Base-by-base conservation (phyloP, 2,329 filamentous ascomycete species). In the Fusarium concolor region DNA sequence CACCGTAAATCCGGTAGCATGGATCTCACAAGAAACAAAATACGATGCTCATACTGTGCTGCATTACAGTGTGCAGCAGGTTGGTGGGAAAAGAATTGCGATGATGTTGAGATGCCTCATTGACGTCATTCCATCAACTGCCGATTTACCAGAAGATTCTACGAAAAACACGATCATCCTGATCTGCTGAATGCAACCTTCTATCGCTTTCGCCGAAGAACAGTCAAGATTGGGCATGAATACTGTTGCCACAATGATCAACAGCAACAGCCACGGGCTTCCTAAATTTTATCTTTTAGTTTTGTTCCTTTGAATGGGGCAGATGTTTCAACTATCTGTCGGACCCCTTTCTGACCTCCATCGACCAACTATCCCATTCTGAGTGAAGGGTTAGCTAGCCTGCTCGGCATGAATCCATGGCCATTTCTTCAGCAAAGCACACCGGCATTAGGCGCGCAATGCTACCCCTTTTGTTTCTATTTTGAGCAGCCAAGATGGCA, bases 121-220 rank as follows among this genome's bases (percentile, higher is more conserved):
- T 74, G 66, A 74, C 71, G 71, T 74, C 68, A 73, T 65, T 26
- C 5, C 15, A 6, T 14, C 10, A 28, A 49, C 39, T 42, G 20
- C 42, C 49, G 24, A 5, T 24, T 22, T 35, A 10, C 66, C 6
- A 49, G 66, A 67, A 67, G 46, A 33, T 67, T 67, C 65, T 29
- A 64, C 22, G 24, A 14, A 9, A 5, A 12, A 31, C 14, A 54
- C 14, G 35, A 26, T 11, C n/a, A 18, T 33, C 35, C 3, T 14
- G 7, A 28, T 43, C 11, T 24, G 33, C 17, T n/a, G 17, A 12
- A 28, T 43, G 29, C 6, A 35, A 35, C 29, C 18, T 26, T 39
- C 20, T 14, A 24, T 20, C 17, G 6, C 26, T 29, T 54, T 26
- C 42, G 41, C n/a, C n/a, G n/a, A 49, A 56, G 50, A 37, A 50